Conservation (phyloP, 805 yeast genomes). For the Wickerhamiella sergipiensis region DNA sequence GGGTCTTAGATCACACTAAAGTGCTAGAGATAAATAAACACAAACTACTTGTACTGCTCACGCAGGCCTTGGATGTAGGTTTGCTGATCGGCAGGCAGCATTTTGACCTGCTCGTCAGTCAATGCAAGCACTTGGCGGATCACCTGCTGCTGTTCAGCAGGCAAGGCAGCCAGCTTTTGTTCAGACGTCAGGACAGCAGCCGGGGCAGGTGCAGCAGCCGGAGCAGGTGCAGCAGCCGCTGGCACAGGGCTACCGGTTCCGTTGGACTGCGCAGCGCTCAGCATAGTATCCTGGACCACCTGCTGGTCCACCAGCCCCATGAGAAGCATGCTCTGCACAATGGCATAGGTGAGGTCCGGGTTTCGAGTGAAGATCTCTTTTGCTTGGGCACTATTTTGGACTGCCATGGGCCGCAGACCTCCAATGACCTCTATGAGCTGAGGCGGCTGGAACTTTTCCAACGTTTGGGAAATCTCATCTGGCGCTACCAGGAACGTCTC, state of each 20-base stretch:
- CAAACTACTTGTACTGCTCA: slow-evolving; percentile 8
- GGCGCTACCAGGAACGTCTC: slow-evolving; percentile 10
- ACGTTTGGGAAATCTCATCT: slow-evolving; percentile 34
- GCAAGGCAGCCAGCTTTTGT: slow-evolving; percentile 14
- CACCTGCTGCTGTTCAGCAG: slow-evolving; percentile 32
- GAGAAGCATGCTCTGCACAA: slow-evolving; percentile 52
- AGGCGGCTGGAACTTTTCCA: slow-evolving; percentile 36
- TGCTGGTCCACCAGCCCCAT: slow-evolving; percentile 25
- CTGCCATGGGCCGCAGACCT: slow-evolving; percentile 46
- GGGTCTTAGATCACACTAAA: too few species aligned
- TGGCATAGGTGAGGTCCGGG: slow-evolving; percentile 65
- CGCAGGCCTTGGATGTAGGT: slow-evolving; percentile 13
- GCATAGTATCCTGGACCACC: slow-evolving; percentile 15
- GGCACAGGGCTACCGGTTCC: neutral
- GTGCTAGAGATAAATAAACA: too few species aligned
- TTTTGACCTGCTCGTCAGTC: slow-evolving; percentile 34
- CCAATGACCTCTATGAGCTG: slow-evolving; percentile 36
- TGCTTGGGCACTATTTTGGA: slow-evolving; percentile 45
- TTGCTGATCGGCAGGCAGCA: slow-evolving; percentile 37
- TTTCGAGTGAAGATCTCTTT: slow-evolving; percentile 45
- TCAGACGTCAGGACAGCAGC: neutral
- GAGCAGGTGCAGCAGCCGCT: slow-evolving; percentile 6
- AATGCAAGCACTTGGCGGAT: slow-evolving; percentile 37
- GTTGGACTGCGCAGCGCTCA: neutral
- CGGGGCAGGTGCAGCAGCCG: slow-evolving; percentile 4